A percentile compares a stretch with the other conserved stretches of the same genome.
These are phyloP conservation scores for Scheffersomyces illinoinensis DNA, from an alignment of 1,139 yeast genomes.

Conservation along the genomic window DNA sequence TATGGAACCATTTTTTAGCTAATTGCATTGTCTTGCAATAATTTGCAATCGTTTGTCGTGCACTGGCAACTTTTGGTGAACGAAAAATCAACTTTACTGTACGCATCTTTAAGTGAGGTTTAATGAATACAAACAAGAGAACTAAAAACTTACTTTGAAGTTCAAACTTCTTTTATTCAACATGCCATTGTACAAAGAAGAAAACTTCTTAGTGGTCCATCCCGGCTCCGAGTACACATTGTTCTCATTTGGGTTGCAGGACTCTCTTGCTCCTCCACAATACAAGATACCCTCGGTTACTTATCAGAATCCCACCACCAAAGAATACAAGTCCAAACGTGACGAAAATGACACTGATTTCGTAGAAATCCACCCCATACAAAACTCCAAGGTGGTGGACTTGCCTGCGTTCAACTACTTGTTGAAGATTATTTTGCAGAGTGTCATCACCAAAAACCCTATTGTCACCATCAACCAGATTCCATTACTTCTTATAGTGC, in stretches of 20 bases:
- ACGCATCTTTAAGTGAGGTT: not conserved
- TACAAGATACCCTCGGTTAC: conserved; percentile 76
- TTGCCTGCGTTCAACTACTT: conserved; percentile 72
- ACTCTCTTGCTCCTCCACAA: conserved; percentile 75
- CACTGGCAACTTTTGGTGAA: conserved; percentile 4
- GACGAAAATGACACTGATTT: conserved; percentile 28
- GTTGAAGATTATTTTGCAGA: conserved; percentile 58
- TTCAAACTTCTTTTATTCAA: not conserved
- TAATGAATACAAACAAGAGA: not conserved
- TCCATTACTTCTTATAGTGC: conserved; percentile 56
- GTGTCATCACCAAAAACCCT: conserved; percentile 54
- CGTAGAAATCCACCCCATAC: conserved; percentile 61
- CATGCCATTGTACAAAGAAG: conserved; percentile 66
- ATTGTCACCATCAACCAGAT: conserved; percentile 49
- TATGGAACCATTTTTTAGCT: no score
- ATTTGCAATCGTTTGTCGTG: conserved; percentile 1
- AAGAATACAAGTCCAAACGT: conserved; percentile 39
- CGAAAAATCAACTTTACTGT: not conserved
- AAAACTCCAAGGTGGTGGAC: conserved; percentile 62
- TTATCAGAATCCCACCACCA: conserved; percentile 50
- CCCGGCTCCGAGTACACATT: conserved; percentile 80
- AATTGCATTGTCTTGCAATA: no score
- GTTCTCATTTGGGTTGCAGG: conserved; percentile 80
- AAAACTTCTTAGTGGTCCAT: conserved; percentile 63
- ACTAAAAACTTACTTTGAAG: not conserved